Base-by-base conservation (phyloP, 495 filamentous ascomycete genomes). In the Friedmanniomyces endolithicus region DNA sequence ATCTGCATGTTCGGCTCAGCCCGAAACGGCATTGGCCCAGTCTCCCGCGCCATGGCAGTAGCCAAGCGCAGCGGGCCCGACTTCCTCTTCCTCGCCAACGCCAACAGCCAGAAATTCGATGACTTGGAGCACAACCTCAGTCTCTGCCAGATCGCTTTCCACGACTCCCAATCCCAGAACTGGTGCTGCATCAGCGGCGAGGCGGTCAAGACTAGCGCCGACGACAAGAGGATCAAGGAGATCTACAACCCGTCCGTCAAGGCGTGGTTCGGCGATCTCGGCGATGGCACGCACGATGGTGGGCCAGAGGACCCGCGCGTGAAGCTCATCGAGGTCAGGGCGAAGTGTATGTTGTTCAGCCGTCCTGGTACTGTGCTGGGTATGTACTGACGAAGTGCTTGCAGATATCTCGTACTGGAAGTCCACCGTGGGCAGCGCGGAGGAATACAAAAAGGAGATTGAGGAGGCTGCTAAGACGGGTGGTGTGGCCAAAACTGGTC, bases 241-340 rank as follows among this genome's bases (percentile, higher is more conserved):
- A 39, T 73, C 29, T 72, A 65, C 46, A 64, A 46, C 19, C 56
- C 56, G 27, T 51, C 46, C 31, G 52, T 61, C n/a, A 63, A 53
- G 14, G 70, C 69, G 3, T 74, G 72, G 72, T 74, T 73, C 37
- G 72, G 71, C 6, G 71, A 74, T 58, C 52, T 74, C 27, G 69
- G 69, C 4, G 72, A 73, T 58, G 72, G 72, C 23, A 63, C 63
- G 39, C 72, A 74, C 43, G 64, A 57, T 43, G 72, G 69, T 2
- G 61, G 47, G 8, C 48, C 65, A 0, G 65, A 72, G 3, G 72
- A 74, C 55, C 72, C 72, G 20, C 48, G 72, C 6, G 71, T 73
- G 64, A 64, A 55, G 39, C 52, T 68, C 14, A 69, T 68, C 43
- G 67, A 69, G 62, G 56, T 70, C 23, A 64, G 64, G 58, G 55